Conservation (phyloP, 2,329 filamentous ascomycete species). For the Fusarium tricinctum region DNA sequence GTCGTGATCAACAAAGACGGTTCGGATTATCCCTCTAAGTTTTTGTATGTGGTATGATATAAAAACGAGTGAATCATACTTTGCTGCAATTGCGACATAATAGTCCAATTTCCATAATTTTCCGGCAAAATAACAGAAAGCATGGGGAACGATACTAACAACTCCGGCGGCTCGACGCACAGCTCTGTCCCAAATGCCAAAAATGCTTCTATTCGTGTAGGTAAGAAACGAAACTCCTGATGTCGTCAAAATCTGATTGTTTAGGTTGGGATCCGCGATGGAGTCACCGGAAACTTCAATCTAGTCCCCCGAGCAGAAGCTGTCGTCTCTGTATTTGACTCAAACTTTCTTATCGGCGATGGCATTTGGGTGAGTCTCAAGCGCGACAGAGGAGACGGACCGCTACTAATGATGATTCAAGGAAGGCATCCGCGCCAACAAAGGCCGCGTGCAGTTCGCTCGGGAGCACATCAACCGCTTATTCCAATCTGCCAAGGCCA, state of each 20-base stretch:
- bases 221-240: fast-evolving
- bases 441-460: slow-evolving; percentile 6
- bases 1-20: not conserved
- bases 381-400: fast-evolving
- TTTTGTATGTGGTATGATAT: not conserved
- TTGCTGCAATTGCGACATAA: not conserved
- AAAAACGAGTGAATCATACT: not conserved
- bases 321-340: slow-evolving; percentile 11
- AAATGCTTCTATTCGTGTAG: slow-evolving; percentile 6
- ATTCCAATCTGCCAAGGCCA: slow-evolving; percentile 14
- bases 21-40: not conserved
- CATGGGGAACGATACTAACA: not conserved
- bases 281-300: not conserved
- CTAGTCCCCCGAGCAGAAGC: not conserved
- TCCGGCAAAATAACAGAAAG: fast-evolving
- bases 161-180: slow-evolving; percentile 11
- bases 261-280: slow-evolving; percentile 14
- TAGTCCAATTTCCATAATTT: fast-evolving
- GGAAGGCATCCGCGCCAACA: slow-evolving; percentile 25
- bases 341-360: slow-evolving; percentile 19
- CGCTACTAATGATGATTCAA: not conserved
- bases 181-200: slow-evolving; percentile 13
- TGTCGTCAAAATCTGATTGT: fast-evolving
- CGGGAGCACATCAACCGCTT: slow-evolving; percentile 7
- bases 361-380: not conserved